Conservation (phyloP, 73 alveolate species). For the Paramecium tetraurelia region DNA sequence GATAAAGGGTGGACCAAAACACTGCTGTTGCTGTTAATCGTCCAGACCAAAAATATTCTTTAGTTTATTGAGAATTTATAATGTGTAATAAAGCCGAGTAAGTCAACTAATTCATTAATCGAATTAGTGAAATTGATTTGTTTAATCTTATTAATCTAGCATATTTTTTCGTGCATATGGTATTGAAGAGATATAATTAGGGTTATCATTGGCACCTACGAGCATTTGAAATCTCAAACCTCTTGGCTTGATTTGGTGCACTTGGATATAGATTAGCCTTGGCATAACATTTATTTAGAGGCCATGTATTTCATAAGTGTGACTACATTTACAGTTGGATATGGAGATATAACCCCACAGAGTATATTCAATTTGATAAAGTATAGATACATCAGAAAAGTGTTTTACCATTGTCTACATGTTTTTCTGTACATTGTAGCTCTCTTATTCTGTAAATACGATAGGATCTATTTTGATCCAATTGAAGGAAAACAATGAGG, state of each 20-base stretch:
- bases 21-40: background rate
- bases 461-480: constrained; percentile 43
- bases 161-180: background rate
- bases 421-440: constrained; percentile 12
- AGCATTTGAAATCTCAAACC: background rate
- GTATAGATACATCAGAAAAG: background rate
- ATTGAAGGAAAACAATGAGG: constrained; percentile 2
- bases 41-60: background rate
- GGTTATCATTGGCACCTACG: background rate
- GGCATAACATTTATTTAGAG: background rate
- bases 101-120: background rate
- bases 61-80: background rate
- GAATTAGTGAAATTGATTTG: background rate
- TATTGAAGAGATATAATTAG: background rate
- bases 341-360: background rate
- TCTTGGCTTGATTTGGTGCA: background rate
- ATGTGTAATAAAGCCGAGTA: background rate
- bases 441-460: constrained; percentile 34
- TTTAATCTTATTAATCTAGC: background rate
- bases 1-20: background rate
- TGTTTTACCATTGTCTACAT: background rate
- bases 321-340: constrained; percentile 35
- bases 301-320: constrained; percentile 24
- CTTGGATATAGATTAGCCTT: background rate
- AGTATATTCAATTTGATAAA: background rate